Base-by-base conservation (phyloP, 2,329 filamentous ascomycete genomes). In the Fusarium humuli region DNA sequence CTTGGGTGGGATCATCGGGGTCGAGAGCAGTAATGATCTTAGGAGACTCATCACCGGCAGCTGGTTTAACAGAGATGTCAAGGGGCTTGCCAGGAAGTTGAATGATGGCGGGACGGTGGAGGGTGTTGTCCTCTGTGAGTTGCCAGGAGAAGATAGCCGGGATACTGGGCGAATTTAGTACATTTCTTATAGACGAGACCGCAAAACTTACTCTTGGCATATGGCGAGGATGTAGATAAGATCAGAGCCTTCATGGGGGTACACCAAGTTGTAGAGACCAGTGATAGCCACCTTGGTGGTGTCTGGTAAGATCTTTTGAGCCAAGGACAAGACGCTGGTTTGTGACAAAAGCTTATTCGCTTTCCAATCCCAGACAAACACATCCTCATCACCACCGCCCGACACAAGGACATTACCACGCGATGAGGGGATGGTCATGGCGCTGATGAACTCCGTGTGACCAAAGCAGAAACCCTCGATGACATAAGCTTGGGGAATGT, bases 391-490 rank as follows among this genome's bases (percentile, higher is more conserved):
- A 6, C 95, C 96, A 50, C 95, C 95, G 12, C 93, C 96, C 8
- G 94, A 97, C 32, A 98, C 81, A 30, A 99, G 85, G 2, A 91
- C 72, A n/a, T 89, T 85, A 5, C 85, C 84, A 25, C 83, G 81
- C 55, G 80, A 81, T 0, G 77, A 77, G 1, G 90, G 89, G 20
- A 95, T 81, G 74, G 90, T 91, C 45, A 99, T 82, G 61, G 88
- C 90, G 81, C 87, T 94, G 70, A 99, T 85, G 78, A 98, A 98
- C 40, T 94, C 88, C 55, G 86, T 89, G 80, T 99, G 96, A 6
- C 94, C 95, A 5, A 98, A 86, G 77, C 95, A 98, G 80, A 92
- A 98, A 1, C 86, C 86, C 79, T 98, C 94, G 69, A 98, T 97
- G 65, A 98, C 85, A 79, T 98, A 91, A 1, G 93, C 86, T 79